Evolutionary conservation across 768 basidiomycete genomes (phyloP).

Genomic region (Russula sp.): DNA sequence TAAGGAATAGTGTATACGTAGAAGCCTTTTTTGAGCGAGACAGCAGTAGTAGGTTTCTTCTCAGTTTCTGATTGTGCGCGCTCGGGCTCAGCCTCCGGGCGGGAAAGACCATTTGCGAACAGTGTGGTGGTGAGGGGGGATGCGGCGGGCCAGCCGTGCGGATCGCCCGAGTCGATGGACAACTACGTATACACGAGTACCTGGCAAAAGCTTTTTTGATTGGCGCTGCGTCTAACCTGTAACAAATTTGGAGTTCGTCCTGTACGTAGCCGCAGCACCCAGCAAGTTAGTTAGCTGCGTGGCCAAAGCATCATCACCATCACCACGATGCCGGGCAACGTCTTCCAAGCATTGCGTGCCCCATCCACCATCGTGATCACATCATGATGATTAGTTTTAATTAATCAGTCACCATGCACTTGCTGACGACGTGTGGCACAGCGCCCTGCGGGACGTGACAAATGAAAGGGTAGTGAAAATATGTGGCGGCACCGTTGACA

Average conservation of each 20-base stretch:
- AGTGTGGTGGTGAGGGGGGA: too few species aligned
- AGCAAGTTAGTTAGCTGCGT: neutral
- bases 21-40: constrained; percentile 14
- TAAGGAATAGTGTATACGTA: constrained; percentile 14
- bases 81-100: too few species aligned
- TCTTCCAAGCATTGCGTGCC: neutral
- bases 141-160: neutral
- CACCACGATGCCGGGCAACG: neutral
- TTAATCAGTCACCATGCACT: neutral
- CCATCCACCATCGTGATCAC: too few species aligned
- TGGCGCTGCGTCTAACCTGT: neutral
- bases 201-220: neutral
- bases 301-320: neutral
- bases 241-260: neutral
- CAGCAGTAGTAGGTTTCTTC: too few species aligned
- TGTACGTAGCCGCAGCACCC: neutral
- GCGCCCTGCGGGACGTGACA: neutral
- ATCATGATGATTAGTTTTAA: neutral
- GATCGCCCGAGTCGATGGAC: neutral
- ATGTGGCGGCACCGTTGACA: neutral
- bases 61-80: too few species aligned
- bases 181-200: neutral
- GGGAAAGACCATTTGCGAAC: neutral
- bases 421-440: neutral
- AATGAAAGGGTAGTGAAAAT: neutral